phyloP scores from a whole-genome alignment of 257 asterid genomes.

The Nicotiana tabacum region DNA sequence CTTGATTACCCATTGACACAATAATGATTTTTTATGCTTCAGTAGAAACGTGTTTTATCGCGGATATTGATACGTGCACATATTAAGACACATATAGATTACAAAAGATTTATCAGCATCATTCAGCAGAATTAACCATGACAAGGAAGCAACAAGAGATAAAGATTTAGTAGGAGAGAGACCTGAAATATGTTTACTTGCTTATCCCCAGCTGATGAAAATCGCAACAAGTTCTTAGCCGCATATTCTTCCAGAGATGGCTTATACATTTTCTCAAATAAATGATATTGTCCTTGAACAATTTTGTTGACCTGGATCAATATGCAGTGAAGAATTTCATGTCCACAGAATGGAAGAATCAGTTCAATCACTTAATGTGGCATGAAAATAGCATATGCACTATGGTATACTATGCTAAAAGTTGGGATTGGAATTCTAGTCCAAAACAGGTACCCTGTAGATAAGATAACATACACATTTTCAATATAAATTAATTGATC shows the following conservation, averaged over 20 bases:
- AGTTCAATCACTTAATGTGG: background rate
- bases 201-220: slow-evolving; percentile 41
- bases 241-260: slow-evolving; percentile 67
- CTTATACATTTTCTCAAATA: slow-evolving; percentile 55
- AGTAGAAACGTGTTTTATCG: background rate
- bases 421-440: background rate
- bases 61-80: background rate
- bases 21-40: background rate
- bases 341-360: background rate
- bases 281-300: slow-evolving; percentile 67
- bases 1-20: background rate
- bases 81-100: background rate
- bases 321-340: background rate
- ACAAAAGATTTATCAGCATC: background rate
- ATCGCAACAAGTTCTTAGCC: slow-evolving; percentile 46
- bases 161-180: slow-evolving; percentile 18
- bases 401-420: background rate
- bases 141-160: background rate
- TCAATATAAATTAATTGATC: background rate
- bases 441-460: background rate
- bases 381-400: background rate
- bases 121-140: background rate
- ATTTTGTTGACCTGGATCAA: slow-evolving; percentile 61
- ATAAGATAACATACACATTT: background rate
- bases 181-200: slow-evolving; percentile 59